Evolutionary conservation across 805 yeast species (phyloP).

Genomic region (Maudiozyma turicensis): DNA sequence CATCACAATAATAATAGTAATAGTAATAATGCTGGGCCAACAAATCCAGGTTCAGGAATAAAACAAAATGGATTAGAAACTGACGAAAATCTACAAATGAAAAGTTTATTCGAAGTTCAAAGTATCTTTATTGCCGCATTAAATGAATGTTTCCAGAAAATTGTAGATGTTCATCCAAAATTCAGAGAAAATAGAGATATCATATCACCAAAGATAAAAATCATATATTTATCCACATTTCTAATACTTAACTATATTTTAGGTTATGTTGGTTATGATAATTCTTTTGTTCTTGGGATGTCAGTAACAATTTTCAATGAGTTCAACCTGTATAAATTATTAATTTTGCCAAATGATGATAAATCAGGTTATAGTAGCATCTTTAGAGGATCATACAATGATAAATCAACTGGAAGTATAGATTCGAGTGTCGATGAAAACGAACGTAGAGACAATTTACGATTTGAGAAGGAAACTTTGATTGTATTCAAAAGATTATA

Average conservation of each 20-base stretch:
- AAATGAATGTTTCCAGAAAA: constrained; percentile 25
- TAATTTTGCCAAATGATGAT: constrained; percentile 11
- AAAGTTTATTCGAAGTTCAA: constrained; percentile 18
- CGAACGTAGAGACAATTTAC: constrained; percentile 18
- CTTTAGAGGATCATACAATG: background rate
- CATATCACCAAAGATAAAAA: constrained; percentile 24
- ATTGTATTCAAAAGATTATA: constrained; percentile 36
- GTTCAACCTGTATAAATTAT: constrained; percentile 38
- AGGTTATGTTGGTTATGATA: constrained; percentile 49
- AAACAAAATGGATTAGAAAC: constrained; percentile 4
- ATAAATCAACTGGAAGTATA: background rate
- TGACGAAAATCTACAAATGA: constrained; percentile 1
- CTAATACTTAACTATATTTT: constrained; percentile 45
- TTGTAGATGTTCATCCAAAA: constrained; percentile 27
- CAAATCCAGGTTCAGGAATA: background rate
- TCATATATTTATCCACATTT: constrained; percentile 32
- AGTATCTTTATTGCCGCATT: constrained; percentile 21
- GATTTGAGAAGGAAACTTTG: constrained; percentile 23
- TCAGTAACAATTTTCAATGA: constrained; percentile 50
- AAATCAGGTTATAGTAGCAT: background rate
- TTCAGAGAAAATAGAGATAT: constrained; percentile 21
- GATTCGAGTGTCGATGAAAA: constrained; percentile 4
- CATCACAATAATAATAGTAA: background rate
- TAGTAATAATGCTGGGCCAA: background rate
- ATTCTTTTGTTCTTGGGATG: constrained; percentile 47